Conservation (phyloP, 495 filamentous ascomycete species). For the Lasiosphaeris hirsuta region DNA sequence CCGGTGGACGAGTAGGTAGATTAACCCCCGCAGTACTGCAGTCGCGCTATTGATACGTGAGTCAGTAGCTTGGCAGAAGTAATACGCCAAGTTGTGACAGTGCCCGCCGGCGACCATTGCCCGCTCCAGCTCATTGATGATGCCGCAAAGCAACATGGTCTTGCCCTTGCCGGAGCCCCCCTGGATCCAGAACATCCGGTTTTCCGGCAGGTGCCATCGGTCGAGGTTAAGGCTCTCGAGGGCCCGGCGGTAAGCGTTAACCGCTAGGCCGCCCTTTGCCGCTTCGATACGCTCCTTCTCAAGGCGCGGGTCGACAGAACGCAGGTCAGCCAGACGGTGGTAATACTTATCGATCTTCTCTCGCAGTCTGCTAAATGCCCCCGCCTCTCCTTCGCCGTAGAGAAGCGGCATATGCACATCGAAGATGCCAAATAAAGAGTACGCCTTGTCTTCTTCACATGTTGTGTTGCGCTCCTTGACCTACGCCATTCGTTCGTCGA, state of each 20-base stretch:
- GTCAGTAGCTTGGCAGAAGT: too few species aligned
- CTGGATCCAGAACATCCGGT: slow-evolving; percentile 43
- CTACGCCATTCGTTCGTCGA: neutral
- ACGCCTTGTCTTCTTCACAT: neutral
- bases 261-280: slow-evolving; percentile 34
- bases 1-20: slow-evolving; percentile 33
- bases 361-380: neutral
- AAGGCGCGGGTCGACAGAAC: slow-evolving; percentile 1
- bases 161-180: slow-evolving; percentile 47
- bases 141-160: slow-evolving; percentile 39
- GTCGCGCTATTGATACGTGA: too few species aligned
- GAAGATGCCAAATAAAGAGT: neutral
- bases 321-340: neutral
- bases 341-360: neutral
- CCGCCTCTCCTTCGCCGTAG: neutral
- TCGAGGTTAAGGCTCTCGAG: slow-evolving; percentile 35
- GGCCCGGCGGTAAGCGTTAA: slow-evolving; percentile 42
- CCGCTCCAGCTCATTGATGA: too few species aligned
- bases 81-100: too few species aligned
- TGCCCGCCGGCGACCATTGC: too few species aligned
- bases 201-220: slow-evolving; percentile 29
- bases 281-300: slow-evolving; percentile 39
- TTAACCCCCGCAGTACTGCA: slow-evolving; percentile 39
- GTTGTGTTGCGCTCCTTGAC: neutral
- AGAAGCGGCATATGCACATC: neutral